Conservation (phyloP, 1,139 yeast genomes). For the Geotrichum australiense region DNA sequence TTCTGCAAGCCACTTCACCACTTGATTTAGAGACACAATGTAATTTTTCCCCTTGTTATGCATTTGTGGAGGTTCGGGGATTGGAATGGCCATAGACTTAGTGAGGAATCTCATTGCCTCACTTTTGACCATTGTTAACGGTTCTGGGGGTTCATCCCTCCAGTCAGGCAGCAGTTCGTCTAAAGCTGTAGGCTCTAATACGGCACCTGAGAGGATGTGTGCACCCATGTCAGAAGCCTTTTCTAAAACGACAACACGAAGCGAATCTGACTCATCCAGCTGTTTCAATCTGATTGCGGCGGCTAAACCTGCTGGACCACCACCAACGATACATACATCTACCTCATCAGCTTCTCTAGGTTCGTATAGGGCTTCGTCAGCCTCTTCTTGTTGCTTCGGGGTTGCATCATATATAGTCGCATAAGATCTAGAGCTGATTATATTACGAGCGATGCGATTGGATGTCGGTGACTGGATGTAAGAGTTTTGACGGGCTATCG, state of each 20-base stretch:
- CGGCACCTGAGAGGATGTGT: conserved; percentile 91
- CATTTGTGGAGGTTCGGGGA: conserved; percentile 95
- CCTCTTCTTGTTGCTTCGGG: conserved; percentile 14
- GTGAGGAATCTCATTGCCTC: conserved; percentile 73
- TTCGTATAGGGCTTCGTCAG: conserved; percentile 29
- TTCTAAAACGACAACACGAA: conserved; percentile 81
- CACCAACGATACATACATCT: conserved; percentile 94
- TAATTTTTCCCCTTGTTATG: conserved; percentile 71
- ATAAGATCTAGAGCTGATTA: neutral
- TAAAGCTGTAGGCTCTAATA: conserved; percentile 80
- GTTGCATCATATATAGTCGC: conserved; percentile 18
- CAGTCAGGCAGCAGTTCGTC: conserved; percentile 74
- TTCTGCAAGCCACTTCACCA: conserved; percentile 76
- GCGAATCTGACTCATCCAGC: conserved; percentile 60
- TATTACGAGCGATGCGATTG: neutral
- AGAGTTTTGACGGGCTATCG: neutral
- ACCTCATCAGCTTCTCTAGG: conserved; percentile 78
- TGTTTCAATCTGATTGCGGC: conserved; percentile 88
- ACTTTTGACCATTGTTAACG: conserved; percentile 63
- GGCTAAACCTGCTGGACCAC: conserved; percentile 95
- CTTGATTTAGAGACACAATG: conserved; percentile 75
- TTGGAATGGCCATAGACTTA: conserved; percentile 48
- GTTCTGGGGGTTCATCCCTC: conserved; percentile 55
- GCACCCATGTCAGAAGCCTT: conserved; percentile 87
- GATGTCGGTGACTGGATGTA: neutral